A percentile compares a stretch with the other conserved stretches of the same genome.
Evolutionary conservation across 2,329 filamentous ascomycete species (phyloP).

Genomic region (Setomelanomma holmii): DNA sequence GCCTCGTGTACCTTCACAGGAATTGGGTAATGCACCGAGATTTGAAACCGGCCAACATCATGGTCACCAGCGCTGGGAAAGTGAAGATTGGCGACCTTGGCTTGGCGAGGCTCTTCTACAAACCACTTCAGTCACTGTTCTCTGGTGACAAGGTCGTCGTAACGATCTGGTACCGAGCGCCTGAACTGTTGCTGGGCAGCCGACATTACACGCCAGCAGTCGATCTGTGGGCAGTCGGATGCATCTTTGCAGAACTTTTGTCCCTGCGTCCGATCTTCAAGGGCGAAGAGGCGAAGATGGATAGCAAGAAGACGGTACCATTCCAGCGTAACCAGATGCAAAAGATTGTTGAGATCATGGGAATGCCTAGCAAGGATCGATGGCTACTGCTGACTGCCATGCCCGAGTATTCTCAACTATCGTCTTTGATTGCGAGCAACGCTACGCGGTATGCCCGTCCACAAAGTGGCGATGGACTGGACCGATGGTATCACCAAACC

Average conservation of each 20-base stretch:
- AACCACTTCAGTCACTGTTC: slow-evolving; percentile 89
- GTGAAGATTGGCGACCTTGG: slow-evolving; percentile 96
- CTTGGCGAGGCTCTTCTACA: slow-evolving; percentile 89
- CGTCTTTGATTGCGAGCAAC: slow-evolving; percentile 56
- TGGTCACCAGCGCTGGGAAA: slow-evolving; percentile 88
- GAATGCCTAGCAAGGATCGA: slow-evolving; percentile 83
- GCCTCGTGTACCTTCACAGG: slow-evolving; percentile 90
- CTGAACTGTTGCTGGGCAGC: slow-evolving; percentile 88
- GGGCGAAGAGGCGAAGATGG: slow-evolving; percentile 98
- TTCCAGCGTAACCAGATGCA: slow-evolving; percentile 99
- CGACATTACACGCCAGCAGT: slow-evolving; percentile 98
- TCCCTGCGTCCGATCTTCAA: slow-evolving; percentile 96
- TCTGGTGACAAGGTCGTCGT: slow-evolving; percentile 97
- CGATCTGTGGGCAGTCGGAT: slow-evolving; percentile 96
- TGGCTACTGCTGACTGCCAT: slow-evolving; percentile 87
- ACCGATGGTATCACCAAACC: slow-evolving; percentile 67
- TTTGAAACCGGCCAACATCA: slow-evolving; percentile 97
- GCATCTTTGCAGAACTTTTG: slow-evolving; percentile 94
- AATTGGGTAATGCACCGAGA: slow-evolving; percentile 98
- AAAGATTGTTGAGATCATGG: slow-evolving; percentile 97
- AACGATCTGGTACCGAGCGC: slow-evolving; percentile 98
- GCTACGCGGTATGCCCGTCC: slow-evolving; percentile 58
- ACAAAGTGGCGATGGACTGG: slow-evolving; percentile 60
- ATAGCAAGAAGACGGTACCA: slow-evolving; percentile 94
- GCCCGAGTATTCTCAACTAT: slow-evolving; percentile 82